These are phyloP conservation scores for Macrolepiota dolichaula DNA, from an alignment of 768 basidiomycete species.

Conservation along the genomic window DNA sequence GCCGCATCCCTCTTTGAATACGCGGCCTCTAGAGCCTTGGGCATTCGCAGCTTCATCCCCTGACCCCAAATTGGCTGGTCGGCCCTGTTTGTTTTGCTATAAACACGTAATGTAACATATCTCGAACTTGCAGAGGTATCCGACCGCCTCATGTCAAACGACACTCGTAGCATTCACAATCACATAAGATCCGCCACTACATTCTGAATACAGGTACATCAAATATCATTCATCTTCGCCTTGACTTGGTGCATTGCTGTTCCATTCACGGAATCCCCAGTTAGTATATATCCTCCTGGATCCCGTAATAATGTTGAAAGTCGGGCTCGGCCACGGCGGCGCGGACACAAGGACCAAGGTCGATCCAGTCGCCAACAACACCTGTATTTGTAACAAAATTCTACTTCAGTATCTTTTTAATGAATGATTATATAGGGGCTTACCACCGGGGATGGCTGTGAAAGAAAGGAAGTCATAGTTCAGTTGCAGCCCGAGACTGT, in stretches of 20 bases:
- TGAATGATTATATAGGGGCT: background rate
- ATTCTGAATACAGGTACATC: background rate
- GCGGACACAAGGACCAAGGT: constrained; percentile 26
- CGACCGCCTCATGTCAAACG: no score
- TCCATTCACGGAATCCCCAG: background rate
- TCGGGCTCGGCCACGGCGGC: background rate
- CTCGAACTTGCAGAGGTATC: no score
- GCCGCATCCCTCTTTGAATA: no score
- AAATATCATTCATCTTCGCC: background rate
- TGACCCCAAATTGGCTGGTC: no score
- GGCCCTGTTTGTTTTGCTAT: no score
- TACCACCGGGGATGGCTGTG: constrained; percentile 29
- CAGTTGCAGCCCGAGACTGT: background rate
- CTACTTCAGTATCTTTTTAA: background rate
- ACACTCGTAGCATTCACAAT: no score
- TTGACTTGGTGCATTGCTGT: background rate
- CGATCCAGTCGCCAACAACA: constrained; percentile 28
- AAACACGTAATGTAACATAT: no score
- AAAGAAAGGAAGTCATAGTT: background rate
- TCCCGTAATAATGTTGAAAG: background rate
- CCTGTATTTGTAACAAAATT: constrained; percentile 15
- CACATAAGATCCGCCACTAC: no score
- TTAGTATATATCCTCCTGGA: background rate
- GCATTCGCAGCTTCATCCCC: no score
- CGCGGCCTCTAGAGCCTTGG: no score